Evolutionary conservation across 2,329 filamentous ascomycete genomes (phyloP).

Genomic region (Annulohypoxylon truncatum): DNA sequence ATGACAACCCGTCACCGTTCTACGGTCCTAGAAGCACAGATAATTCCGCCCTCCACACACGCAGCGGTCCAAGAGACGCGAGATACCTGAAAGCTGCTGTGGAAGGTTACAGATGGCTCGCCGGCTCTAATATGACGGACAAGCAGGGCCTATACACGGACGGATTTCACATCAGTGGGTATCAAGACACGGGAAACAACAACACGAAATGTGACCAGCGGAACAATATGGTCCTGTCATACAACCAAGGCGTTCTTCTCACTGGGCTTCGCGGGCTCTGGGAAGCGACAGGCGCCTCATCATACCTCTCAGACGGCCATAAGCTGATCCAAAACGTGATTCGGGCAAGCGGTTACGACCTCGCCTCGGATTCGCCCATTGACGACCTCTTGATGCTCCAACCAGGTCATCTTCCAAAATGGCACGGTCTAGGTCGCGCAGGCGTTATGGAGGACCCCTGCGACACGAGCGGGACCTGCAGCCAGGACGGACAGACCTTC

Average conservation of each 20-base stretch:
- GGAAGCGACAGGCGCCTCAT: constrained; percentile 76
- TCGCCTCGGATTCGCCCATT: constrained; percentile 55
- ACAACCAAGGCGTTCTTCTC: constrained; percentile 93
- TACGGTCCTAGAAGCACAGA: constrained; percentile 41
- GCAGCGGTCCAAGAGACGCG: constrained; percentile 61
- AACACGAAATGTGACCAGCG: constrained; percentile 82
- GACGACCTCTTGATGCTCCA: constrained; percentile 54
- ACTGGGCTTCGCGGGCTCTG: constrained; percentile 85
- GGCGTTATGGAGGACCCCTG: constrained; percentile 89
- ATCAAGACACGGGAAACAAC: constrained; percentile 66
- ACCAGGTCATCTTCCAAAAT: constrained; percentile 60
- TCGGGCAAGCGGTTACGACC: constrained; percentile 79
- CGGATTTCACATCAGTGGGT: constrained; percentile 85
- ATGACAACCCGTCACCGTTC: constrained; percentile 79
- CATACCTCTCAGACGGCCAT: constrained; percentile 84
- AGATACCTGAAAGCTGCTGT: constrained; percentile 79
- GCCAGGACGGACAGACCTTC: constrained; percentile 88
- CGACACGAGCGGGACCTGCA: constrained; percentile 79
- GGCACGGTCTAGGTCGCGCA: constrained; percentile 80
- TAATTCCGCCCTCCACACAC: constrained; percentile 53
- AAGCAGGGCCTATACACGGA: constrained; percentile 80
- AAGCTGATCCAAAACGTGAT: constrained; percentile 79
- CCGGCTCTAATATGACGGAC: constrained; percentile 83
- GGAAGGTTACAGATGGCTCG: constrained; percentile 84
- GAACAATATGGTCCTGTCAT: constrained; percentile 92